A percentile compares a stretch with the other conserved stretches of the same genome.
These are phyloP conservation scores for Gyromitra esculenta DNA, from an alignment of 2,329 filamentous ascomycete species.

Conservation along the genomic window DNA sequence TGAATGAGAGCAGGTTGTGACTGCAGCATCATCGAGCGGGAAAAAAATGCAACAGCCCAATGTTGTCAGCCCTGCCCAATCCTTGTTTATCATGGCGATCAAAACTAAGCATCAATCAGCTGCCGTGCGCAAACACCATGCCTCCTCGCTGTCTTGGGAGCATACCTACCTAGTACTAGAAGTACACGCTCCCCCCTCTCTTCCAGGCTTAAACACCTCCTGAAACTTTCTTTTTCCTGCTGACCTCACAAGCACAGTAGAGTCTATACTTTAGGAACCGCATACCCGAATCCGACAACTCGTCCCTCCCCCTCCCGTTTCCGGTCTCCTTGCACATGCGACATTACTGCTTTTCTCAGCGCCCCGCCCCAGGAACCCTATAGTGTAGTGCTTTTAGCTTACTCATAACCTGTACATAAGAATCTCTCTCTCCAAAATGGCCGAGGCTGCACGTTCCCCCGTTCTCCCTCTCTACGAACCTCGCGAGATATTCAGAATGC, in stretches of 20 bases:
- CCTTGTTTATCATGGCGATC: slow-evolving; percentile 31
- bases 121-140: slow-evolving; percentile 27
- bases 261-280: neutral
- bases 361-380: neutral
- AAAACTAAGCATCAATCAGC: slow-evolving; percentile 35
- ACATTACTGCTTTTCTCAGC: slow-evolving; percentile 8
- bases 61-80: slow-evolving; percentile 24
- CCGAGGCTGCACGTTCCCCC: slow-evolving; percentile 11
- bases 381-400: slow-evolving; percentile 3
- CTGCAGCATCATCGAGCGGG: neutral
- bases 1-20: neutral
- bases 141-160: neutral
- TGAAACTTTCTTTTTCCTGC: slow-evolving; percentile 16
- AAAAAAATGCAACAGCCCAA: slow-evolving; percentile 6
- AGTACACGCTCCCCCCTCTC: neutral
- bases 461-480: slow-evolving; percentile 47
- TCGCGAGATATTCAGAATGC: slow-evolving; percentile 38
- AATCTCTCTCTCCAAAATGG: slow-evolving; percentile 19
- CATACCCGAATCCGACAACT: neutral
- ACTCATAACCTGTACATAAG: slow-evolving; percentile 4
- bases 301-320: slow-evolving; percentile 9
- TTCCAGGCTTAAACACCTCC: neutral
- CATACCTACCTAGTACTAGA: neutral
- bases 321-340: neutral
- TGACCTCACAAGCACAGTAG: slow-evolving; percentile 6